These are phyloP conservation scores for Xylaria sp. DNA, from an alignment of 2,329 filamentous ascomycete genomes.

Conservation along the genomic window DNA sequence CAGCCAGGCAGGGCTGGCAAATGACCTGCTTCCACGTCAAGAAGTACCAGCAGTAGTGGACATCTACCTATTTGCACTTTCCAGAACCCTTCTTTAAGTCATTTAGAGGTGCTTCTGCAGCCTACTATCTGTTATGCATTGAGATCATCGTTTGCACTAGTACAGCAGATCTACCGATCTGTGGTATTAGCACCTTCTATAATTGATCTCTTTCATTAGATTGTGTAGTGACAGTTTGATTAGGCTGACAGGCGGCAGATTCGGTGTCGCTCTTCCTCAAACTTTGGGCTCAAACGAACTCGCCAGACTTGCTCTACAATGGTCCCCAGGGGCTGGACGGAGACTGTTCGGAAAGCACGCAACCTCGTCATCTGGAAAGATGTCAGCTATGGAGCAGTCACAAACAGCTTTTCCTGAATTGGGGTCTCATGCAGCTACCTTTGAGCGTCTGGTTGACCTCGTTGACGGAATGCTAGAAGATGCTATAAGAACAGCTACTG, in stretches of 20 bases:
- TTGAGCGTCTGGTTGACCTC: not conserved
- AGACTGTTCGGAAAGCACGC: not conserved
- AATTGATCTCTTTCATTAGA: not conserved
- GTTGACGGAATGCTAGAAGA: not conserved
- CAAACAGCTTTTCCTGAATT: not conserved
- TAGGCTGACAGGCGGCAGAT: not conserved
- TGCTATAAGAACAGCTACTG: slow-evolving; percentile 1
- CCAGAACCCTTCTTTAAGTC: not conserved
- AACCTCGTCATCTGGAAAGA: not conserved
- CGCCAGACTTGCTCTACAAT: not conserved
- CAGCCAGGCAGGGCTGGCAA: not conserved
- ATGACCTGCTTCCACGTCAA: not conserved
- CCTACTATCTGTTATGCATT: not conserved
- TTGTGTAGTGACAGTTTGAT: not conserved
- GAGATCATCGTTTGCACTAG: not conserved
- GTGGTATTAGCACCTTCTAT: not conserved
- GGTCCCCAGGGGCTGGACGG: not conserved
- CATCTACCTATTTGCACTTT: not conserved
- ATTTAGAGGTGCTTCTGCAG: not conserved
- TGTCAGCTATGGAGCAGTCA: not conserved
- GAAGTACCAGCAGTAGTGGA: not conserved
- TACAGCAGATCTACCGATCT: not conserved
- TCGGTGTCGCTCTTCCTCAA: not conserved
- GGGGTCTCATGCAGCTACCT: not conserved
- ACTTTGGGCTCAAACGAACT: not conserved